Base-by-base conservation (phyloP, 352 stramenopile species). In the Pythium apleroticum region DNA sequence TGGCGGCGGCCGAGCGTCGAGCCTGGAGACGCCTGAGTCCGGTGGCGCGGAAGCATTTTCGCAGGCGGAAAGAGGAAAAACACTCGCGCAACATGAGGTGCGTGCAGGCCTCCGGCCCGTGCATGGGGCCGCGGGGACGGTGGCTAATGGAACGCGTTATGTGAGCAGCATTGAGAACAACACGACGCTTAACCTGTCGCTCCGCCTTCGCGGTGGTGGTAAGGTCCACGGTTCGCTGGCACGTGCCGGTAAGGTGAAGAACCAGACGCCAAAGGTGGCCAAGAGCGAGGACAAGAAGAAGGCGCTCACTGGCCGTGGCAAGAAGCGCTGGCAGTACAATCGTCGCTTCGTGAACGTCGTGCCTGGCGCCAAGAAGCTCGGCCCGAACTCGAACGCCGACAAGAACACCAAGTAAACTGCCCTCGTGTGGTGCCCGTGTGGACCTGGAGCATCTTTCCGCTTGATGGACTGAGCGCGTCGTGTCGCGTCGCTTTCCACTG, bases 291-390 rank as follows among this genome's bases (percentile, higher is more conserved):
- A 98, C 77, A 98, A 78, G 72, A 96, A 99, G 93, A 99, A 99
- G 84, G 78, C 95, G 73, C 95, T 98, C 63, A 96, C 89, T 60
- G 98, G 98, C 76, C 96, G 98, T 63, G 97, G 97, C 56, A 99
- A 99, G 94, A 99, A 99, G 94, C 92, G 98, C 84, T 98, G 99
- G 86, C 97, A 99, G 87, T 99, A 99, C 97, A 99, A 99, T 87
- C 94, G 98, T 75, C 92, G 97, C 81, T 99, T 99, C 88, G 97
- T 99, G 60, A 99, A 99, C 89, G 97, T 99, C 69, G 96, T 98
- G 50, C 96, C 94, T 31, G 96, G 93, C 69, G 96, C 98, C 73
- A 99, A 99, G 96, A 88, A 86, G 72, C 75, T 99, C 63, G 97
- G 97, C 76, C 97, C 98, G 64, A 99, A 99, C 95, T 98, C 93